Base-by-base conservation (phyloP, 306 rosid genomes). In the Quercus alba region DNA sequence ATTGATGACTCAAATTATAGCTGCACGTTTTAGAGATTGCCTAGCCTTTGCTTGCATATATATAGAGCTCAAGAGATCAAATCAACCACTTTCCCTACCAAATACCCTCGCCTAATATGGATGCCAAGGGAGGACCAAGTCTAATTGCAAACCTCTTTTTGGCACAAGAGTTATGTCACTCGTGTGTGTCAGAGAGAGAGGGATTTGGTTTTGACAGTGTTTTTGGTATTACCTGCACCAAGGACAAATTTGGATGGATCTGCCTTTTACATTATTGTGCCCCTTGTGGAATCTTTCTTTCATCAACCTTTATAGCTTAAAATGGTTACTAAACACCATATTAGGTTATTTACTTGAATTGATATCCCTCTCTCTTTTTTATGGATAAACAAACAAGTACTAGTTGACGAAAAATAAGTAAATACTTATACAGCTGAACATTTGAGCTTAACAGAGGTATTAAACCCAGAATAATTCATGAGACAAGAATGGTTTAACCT, bases 21-120 rank as follows among this genome's bases (percentile, higher is more conserved):
- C 28, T 58, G 23, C 56, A 58, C 76, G 77, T 75, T 76, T 66
- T 49, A 33, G 67, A 74, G 76, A 80, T n/a, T 77, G 57, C 5
- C 30, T 80, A 78, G 75, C 81, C 61, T 74, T 52, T 82, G 70
- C 77, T 78, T 70, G 80, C 75, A 73, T 74, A 81, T 14, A 72
- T 73, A 86, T 80, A 82, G 80, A 51, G 75, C 72, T 77, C 26
- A 72, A 31, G 30, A 57, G 63, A 81, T 81, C 21, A 83, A 86
- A 80, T 72, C 73, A 89, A 82, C 84, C 85, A 76, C 89, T 80
- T 77, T 74, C 75, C 69, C 78, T 75, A 88, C 87, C 91, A 79
- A 88, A 77, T 88, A 84, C 85, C 77, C 81, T 63, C 26, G 82
- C 84, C 87, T 78, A 73, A 75, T 78, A 66, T 54, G 77, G 58